Percentiles rank a stretch among this genome's conserved stretches.
Evolutionary conservation across 441 rosid species (phyloP).

Genomic region (Breynia disticha): DNA sequence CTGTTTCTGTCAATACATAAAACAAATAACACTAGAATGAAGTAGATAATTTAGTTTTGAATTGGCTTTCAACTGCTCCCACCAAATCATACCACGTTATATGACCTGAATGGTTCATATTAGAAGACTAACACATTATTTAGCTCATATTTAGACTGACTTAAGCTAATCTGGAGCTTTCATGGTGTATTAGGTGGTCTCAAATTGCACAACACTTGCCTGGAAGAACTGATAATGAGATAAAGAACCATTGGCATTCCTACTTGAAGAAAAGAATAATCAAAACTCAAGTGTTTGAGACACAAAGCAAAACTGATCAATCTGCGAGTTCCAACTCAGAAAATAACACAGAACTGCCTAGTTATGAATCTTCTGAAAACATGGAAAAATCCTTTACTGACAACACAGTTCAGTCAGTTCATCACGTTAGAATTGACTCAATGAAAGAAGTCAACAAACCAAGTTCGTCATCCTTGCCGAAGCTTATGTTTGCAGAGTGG

Average conservation of each 20-base stretch:
- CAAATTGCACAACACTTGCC: slow-evolving; percentile 61
- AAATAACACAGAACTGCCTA: slow-evolving; percentile 20
- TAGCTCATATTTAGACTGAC: too few species aligned
- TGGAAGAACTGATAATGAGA: slow-evolving; percentile 87
- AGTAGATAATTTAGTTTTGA: too few species aligned
- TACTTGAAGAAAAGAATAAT: slow-evolving; percentile 52
- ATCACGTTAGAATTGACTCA: slow-evolving; percentile 17
- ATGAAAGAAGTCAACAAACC: slow-evolving; percentile 8
- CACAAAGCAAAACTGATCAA: slow-evolving; percentile 7
- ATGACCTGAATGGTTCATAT: too few species aligned
- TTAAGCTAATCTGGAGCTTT: too few species aligned
- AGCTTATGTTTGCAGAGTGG: slow-evolving; percentile 74
- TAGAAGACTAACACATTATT: too few species aligned
- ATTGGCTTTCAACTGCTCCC: too few species aligned
- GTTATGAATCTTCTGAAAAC: slow-evolving; percentile 16
- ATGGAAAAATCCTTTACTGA: slow-evolving; percentile 9
- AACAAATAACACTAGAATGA: too few species aligned
- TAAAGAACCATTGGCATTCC: slow-evolving; percentile 87
- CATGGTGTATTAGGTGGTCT: slow-evolving; percentile 52
- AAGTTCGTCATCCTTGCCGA: slow-evolving; percentile 29
- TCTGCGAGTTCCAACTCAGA: slow-evolving; percentile 20
- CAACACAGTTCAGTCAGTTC: slow-evolving; percentile 12
- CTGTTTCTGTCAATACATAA: too few species aligned
- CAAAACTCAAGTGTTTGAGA: slow-evolving; percentile 19
- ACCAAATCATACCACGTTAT: too few species aligned